Evolutionary conservation across 2,329 filamentous ascomycete species (phyloP).

Genomic region (Colletotrichum sp.): DNA sequence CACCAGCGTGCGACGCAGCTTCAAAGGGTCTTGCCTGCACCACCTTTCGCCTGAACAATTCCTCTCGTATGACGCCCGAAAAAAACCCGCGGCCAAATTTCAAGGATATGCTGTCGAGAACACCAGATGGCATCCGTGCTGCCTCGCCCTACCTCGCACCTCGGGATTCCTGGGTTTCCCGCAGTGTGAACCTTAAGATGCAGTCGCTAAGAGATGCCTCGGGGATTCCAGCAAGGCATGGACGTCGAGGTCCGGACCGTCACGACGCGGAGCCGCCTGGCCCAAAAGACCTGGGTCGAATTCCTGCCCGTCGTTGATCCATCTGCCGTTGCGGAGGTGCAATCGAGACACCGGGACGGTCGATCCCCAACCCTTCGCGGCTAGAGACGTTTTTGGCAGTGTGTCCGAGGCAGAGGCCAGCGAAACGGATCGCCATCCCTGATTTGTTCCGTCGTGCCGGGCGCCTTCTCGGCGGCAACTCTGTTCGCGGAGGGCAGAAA

Average conservation of each 20-base stretch:
- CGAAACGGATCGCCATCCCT: neutral
- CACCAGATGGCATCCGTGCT: slow-evolving; percentile 13
- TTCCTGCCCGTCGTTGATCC: neutral
- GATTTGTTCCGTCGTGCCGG: neutral
- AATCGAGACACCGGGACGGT: neutral
- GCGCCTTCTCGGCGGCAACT: neutral
- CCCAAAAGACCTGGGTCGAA: neutral
- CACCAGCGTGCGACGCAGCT: slow-evolving; percentile 6
- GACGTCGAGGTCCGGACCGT: neutral
- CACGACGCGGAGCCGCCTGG: neutral
- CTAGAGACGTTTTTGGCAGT: slow-evolving; percentile 3
- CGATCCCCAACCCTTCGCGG: neutral
- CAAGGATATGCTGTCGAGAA: neutral
- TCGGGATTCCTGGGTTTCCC: neutral
- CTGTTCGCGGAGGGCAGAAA: neutral
- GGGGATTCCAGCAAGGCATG: neutral
- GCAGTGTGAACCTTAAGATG: neutral
- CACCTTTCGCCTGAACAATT: neutral
- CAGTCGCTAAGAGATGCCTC: neutral
- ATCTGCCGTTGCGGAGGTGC: neutral
- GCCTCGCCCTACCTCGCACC: neutral
- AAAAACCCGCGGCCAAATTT: neutral
- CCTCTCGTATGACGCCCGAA: neutral
- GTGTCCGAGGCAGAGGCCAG: neutral
- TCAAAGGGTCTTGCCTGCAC: neutral